Conservation (phyloP, 2,329 filamentous ascomycete species). For the Venturia oleaginea region DNA sequence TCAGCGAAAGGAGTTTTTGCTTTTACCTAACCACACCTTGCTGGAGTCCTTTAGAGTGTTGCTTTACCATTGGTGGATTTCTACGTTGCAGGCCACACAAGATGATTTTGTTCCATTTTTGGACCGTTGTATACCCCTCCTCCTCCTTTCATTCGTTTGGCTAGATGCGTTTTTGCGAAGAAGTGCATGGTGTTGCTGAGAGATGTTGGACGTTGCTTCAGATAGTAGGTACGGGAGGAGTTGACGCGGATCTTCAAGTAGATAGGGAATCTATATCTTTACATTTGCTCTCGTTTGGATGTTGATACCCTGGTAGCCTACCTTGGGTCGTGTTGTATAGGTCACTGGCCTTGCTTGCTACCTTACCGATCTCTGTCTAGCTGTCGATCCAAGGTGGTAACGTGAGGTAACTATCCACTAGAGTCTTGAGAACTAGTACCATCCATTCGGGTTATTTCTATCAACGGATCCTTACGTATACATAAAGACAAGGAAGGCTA, state of each 20-base stretch:
- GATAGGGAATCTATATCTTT: background rate
- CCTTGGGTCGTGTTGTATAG: too few species aligned
- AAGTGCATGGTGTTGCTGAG: background rate
- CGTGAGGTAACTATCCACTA: too few species aligned
- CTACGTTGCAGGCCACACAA: background rate
- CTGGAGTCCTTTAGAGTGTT: background rate
- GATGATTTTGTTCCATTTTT: background rate
- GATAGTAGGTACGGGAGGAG: too few species aligned
- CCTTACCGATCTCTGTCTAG: background rate
- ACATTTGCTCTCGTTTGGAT: too few species aligned
- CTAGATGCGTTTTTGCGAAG: background rate
- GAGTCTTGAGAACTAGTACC: too few species aligned
- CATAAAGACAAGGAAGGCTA: too few species aligned
- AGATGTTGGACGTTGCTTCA: background rate
- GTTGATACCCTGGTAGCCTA: too few species aligned
- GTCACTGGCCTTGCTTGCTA: background rate
- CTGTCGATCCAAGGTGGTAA: too few species aligned
- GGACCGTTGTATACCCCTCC: slow-evolving; percentile 1
- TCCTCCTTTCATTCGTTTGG: background rate
- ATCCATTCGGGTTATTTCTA: too few species aligned
- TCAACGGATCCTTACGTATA: too few species aligned
- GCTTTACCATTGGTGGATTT: background rate
- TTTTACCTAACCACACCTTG: background rate
- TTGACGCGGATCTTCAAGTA: background rate
- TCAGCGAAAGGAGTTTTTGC: slow-evolving; percentile 9